Base-by-base conservation (phyloP, 2,329 filamentous ascomycete species). In the Emericellopsis atlantica region DNA sequence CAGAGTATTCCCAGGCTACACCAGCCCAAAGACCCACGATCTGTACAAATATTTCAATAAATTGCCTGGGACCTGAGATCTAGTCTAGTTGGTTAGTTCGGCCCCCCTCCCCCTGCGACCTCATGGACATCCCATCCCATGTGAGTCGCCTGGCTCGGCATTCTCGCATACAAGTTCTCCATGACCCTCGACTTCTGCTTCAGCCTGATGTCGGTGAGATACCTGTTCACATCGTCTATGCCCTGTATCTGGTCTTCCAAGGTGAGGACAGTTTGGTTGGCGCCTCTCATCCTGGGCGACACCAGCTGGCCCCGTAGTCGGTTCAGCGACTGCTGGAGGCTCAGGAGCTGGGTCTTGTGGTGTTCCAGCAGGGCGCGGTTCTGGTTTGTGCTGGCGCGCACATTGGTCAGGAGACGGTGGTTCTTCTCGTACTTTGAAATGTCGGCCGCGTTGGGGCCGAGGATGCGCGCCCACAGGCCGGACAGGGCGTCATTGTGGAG, bases 401-500 rank as follows among this genome's bases (percentile, higher is more conserved):
- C 82, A 48, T 81, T 82, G 39, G 72, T 75, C 21, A 96, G 75
- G 1, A 95, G 70, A 39, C 79, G 72, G 46, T 82, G 81, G 67
- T 96, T 96, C 62, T 84, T 86, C 58, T 95, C 87, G 60, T 88
- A 95, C 59, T 95, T 95, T 55, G 78, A 76, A n/a, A 95, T 70
- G 48, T 81, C 74, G 36, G 70, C 71, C 7, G 83, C 79, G 52
- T 84, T 82, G 32, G 82, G 70, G 2, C 88, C 89, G 1, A 95
- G 76, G 18, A 94, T 77, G 37, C 81, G 79, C 2, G 84, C 84
- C 90, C 90, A 96, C 8, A 95, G 73, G 3, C 79, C 82, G 2
- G 81, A 81, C 35, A 95, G 79, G 52, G 92, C 73, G 53, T 95
- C 87, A 46, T 78, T 79, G 56, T 93, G 84, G 24, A 79, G 69